Conservation (phyloP, 2,329 filamentous ascomycete species). For the Pyricularia pennisetigena region DNA sequence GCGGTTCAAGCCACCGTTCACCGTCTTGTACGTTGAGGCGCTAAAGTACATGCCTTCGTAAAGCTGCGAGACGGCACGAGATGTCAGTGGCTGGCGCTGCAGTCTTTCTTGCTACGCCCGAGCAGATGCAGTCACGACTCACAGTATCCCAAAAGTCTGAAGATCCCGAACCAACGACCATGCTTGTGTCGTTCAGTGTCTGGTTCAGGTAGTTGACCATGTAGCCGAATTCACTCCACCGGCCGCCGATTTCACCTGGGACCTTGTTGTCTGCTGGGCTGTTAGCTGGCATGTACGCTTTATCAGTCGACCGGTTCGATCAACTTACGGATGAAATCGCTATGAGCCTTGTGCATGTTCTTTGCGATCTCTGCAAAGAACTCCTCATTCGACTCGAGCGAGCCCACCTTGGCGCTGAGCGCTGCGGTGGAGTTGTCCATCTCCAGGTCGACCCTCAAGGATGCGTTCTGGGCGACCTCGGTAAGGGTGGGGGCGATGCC, state of each 20-base stretch:
- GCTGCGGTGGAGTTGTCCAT: slow-evolving; percentile 22
- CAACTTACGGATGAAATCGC: slow-evolving; percentile 22
- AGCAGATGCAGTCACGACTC: slow-evolving; percentile 2
- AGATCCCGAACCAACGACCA: slow-evolving; percentile 29
- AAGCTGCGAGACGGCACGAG: slow-evolving; percentile 15
- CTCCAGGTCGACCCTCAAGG: slow-evolving; percentile 22
- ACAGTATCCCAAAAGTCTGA: slow-evolving; percentile 36
- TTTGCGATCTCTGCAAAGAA: slow-evolving; percentile 26
- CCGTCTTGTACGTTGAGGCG: slow-evolving; percentile 52
- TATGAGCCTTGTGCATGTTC: slow-evolving; percentile 34
- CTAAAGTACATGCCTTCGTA: slow-evolving; percentile 51
- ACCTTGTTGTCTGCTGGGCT: slow-evolving; percentile 2
- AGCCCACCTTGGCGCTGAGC: slow-evolving; percentile 23
- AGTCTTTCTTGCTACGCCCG: neutral
- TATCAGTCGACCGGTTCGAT: neutral
- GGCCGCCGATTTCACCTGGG: slow-evolving; percentile 39
- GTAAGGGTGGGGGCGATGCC: slow-evolving; percentile 42
- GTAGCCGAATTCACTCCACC: slow-evolving; percentile 56
- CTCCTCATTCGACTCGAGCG: slow-evolving; percentile 15
- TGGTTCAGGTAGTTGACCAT: slow-evolving; percentile 47
- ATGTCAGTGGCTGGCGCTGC: neutral
- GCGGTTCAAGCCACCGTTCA: slow-evolving; percentile 44
- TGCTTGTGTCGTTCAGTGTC: slow-evolving; percentile 43
- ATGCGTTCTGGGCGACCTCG: slow-evolving; percentile 34
- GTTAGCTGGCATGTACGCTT: neutral